These are phyloP conservation scores for Spizellomyces sp. DNA, from an alignment of 192 early-diverging fungal species.

Conservation along the genomic window DNA sequence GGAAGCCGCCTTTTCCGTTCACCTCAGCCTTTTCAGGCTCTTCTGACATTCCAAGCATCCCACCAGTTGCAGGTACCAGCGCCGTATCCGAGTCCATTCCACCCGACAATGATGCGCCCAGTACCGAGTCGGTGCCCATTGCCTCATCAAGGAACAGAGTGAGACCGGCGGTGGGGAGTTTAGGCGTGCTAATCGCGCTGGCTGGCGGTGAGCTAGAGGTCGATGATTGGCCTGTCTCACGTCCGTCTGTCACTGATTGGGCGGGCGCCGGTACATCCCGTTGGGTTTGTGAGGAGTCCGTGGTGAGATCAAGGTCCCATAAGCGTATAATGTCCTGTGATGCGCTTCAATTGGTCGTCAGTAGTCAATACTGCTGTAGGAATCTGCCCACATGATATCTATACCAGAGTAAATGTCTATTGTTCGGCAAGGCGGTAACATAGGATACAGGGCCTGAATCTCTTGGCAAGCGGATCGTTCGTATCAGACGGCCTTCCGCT, in stretches of 20 bases:
- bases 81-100: neutral
- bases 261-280: neutral
- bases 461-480: slow-evolving; percentile 77
- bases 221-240: neutral
- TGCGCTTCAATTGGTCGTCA: slow-evolving; percentile 47
- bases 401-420: slow-evolving; percentile 82
- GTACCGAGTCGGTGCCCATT: slow-evolving; percentile 12
- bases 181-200: slow-evolving; percentile 5
- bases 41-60: neutral
- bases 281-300: slow-evolving; percentile 2
- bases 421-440: slow-evolving; percentile 77
- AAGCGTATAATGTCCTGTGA: slow-evolving; percentile 92
- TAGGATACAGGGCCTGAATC: slow-evolving; percentile 87
- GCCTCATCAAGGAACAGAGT: slow-evolving; percentile 18
- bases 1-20: neutral
- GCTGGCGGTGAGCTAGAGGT: neutral
- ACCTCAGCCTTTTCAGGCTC: neutral
- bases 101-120: neutral
- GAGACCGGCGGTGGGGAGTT: slow-evolving; percentile 19
- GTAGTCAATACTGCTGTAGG: too few relatives aligned
- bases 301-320: slow-evolving; percentile 69
- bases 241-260: slow-evolving; percentile 5
- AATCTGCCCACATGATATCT: neutral
- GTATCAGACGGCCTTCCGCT: slow-evolving; percentile 60
- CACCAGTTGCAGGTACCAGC: neutral